phyloP scores from a whole-genome alignment of 2,329 filamentous ascomycete genomes.

The Aureobasidium sp. region DNA sequence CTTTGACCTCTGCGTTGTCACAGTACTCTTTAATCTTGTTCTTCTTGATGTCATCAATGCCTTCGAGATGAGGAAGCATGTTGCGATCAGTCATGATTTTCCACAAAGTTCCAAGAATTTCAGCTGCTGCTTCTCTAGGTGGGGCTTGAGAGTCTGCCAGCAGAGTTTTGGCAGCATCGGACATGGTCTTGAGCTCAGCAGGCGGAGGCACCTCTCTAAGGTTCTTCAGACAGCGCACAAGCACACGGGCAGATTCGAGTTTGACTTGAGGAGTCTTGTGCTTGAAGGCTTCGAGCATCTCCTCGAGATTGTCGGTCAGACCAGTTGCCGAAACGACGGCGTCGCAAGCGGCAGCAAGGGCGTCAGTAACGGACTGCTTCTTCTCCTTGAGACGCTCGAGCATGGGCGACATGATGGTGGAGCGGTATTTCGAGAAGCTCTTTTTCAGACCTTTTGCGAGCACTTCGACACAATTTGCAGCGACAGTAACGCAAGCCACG shows the following conservation, averaged over 20 bases:
- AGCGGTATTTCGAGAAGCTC: conserved; percentile 72
- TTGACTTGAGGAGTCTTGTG: conserved; percentile 99
- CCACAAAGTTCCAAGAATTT: conserved; percentile 90
- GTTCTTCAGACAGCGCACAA: conserved; percentile 78
- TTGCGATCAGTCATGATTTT: conserved; percentile 96
- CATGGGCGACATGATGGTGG: conserved; percentile 76
- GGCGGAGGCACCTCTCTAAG: conserved; percentile 80
- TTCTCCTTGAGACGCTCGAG: conserved; percentile 97
- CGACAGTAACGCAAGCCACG: conserved; percentile 85
- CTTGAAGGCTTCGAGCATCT: conserved; percentile 73
- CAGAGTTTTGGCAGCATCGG: conserved; percentile 84
- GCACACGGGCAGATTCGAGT: conserved; percentile 86
- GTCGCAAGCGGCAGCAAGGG: conserved; percentile 78
- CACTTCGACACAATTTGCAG: conserved; percentile 85
- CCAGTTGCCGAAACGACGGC: conserved; percentile 59
- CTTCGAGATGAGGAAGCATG: conserved; percentile 88
- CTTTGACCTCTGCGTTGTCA: conserved; percentile 73
- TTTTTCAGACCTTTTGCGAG: conserved; percentile 79
- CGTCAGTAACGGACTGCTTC: conserved; percentile 82
- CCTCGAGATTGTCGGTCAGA: conserved; percentile 82
- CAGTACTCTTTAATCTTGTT: conserved; percentile 92
- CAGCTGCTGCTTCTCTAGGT: conserved; percentile 80
- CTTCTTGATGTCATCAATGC: conserved; percentile 91
- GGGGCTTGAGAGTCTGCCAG: conserved; percentile 82
- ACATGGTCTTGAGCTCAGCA: conserved; percentile 73